Evolutionary conservation across 1,139 yeast genomes (phyloP), one percentile per base, ranked within the genome.

Genomic region (Blastobotrys malaysiensis): DNA sequence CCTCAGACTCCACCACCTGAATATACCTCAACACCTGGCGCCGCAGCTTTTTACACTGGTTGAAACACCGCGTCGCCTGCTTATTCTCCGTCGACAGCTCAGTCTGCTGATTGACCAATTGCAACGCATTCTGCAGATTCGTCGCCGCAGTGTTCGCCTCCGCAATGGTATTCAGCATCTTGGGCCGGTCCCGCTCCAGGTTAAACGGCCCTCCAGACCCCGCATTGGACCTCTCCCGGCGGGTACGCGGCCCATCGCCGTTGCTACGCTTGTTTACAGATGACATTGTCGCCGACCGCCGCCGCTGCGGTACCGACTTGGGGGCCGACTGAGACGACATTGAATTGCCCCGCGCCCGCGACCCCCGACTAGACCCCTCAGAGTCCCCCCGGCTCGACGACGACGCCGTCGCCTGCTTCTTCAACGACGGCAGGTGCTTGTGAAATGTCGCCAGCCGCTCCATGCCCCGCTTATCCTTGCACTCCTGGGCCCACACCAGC

Each of bases 1-100:
- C 96, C 61, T 90, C 97, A 46, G 77, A 77, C 46, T 86, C 86
- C 45, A 89, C 88, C 55, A 82, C 77, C 70, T 93, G 98, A 59
- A 93, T 76, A 67, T 90, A 90, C 60, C 89, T 76, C 62, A 93
- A 75, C 16, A 93, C 83, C 62, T 81, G 83, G 58, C 96, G 79
- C 68, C 99, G 81, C 54, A 87, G 79, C 18, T 80, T 75, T 61
- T 95, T 81, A 64, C 96, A 89, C 65, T 83, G 79, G 53, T 86
- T 84, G 67, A 90, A 91, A 54, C 81, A 79, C 27, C 73, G 73
- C 6, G 80, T 76, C 1, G 87, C 82, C 53, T 77, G 78, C 20
- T 74, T 74, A 63, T 86, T 81, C 52, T 87, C 89, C 51, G 82
- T 73, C 0, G 96, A 84, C 4, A 79, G 71, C 55, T 75, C 80